Evolutionary conservation across 1,139 yeast genomes (phyloP), one percentile per base, ranked within the genome.

Genomic region (Kazachstania sp.): DNA sequence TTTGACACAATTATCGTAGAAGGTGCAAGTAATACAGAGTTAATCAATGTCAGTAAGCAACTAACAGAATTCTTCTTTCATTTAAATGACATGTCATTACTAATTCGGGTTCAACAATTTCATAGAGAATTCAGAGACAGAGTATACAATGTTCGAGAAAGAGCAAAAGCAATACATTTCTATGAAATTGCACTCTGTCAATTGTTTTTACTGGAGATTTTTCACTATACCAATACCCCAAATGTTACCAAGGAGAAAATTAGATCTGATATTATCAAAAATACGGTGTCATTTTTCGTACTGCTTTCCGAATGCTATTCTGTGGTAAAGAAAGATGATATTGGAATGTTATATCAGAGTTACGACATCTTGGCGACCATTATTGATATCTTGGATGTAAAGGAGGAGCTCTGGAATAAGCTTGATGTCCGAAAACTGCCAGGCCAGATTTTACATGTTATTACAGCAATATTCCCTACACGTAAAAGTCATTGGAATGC

Each of bases 131-230:
- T 63, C 41, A 51, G 64, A 28, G 49, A 56, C 1, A 63, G 59
- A 43, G 60, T 61, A 4, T 51, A 48, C 37, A 18, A 41, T n/a
- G 36, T 56, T 19, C 48, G 53, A 32, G 51, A 51, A 6, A 55
- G 52, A 38, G 60, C 64, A 5, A 64, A 63, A 48, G 58, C 65
- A 3, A 58, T 64, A 16, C 66, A 63, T 47, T 63, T 64, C 46
- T 60, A 51, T 31, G 58, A 60, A 35, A 50, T 64, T 32, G 54
- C 64, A 2, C 48, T 54, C 2, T 63, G 65, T 41, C 66, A 59
- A 43, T 34, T 63, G 6, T 49, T 61, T 52, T 48, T 61, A 26
- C 45, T 54, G 20, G 63, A 61, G 43, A 49, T 61, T n/a, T 43
- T 61, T 6, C 49, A 51, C 28, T 64, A 54, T 45, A 38, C 58